Conservation (phyloP, 2,329 filamentous ascomycete species). For the Aspergillus puulaauensis region DNA sequence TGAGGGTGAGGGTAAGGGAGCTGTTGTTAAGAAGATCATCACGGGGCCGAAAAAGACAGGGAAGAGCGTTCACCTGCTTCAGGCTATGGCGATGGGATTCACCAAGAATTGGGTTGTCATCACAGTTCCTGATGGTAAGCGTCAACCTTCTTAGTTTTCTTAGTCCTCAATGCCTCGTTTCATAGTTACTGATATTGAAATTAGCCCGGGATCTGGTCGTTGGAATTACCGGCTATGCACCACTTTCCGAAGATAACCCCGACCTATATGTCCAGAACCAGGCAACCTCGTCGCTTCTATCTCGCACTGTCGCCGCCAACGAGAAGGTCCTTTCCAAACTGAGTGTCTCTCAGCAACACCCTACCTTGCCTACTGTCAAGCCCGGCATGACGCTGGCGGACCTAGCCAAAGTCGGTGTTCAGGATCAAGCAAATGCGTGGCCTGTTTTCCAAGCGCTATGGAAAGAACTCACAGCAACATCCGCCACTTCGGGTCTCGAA, state of each 20-base stretch:
- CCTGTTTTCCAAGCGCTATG: slow-evolving; percentile 77
- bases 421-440: slow-evolving; percentile 77
- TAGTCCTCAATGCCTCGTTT: neutral
- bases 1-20: slow-evolving; percentile 35
- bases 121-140: slow-evolving; percentile 80
- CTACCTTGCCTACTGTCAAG: slow-evolving; percentile 61
- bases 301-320: slow-evolving; percentile 73
- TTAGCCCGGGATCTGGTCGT: slow-evolving; percentile 77
- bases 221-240: slow-evolving; percentile 76
- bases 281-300: slow-evolving; percentile 73
- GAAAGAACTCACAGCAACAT: slow-evolving; percentile 67
- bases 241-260: slow-evolving; percentile 57
- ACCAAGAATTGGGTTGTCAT: slow-evolving; percentile 86
- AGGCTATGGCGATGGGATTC: slow-evolving; percentile 78
- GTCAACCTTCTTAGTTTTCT: neutral
- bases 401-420: slow-evolving; percentile 67
- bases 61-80: slow-evolving; percentile 83
- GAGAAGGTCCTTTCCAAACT: slow-evolving; percentile 58
- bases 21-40: slow-evolving; percentile 60
- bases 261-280: slow-evolving; percentile 72
- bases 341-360: slow-evolving; percentile 52
- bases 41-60: slow-evolving; percentile 73
- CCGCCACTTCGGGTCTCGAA: slow-evolving; percentile 44
- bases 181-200: slow-evolving; percentile 17
- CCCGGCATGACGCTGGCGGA: slow-evolving; percentile 62